These are phyloP conservation scores for Ricinus communis DNA, from an alignment of 345 rosid species.

Conservation along the genomic window DNA sequence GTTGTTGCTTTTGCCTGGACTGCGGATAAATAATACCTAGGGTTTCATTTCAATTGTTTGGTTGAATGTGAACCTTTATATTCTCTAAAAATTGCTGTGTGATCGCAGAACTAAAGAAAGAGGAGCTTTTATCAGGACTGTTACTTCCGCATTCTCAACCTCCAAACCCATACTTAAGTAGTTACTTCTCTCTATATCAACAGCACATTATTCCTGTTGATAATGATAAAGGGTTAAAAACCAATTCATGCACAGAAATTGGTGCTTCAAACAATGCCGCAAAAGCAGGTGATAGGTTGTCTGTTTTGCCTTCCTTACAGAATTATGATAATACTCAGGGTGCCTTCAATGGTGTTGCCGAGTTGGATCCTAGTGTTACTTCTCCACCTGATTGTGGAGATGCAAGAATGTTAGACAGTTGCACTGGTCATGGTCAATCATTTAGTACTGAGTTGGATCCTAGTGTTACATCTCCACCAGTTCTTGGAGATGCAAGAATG, in stretches of 20 bases:
- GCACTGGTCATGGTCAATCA: constrained; percentile 35
- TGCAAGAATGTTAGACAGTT: constrained; percentile 29
- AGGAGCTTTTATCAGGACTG: constrained; percentile 68
- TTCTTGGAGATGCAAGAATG: constrained; percentile 34
- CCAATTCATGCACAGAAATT: constrained; percentile 21
- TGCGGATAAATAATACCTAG: too few relatives aligned
- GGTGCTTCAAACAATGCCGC: constrained; percentile 25
- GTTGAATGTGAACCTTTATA: not conserved
- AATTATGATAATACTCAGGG: constrained; percentile 25
- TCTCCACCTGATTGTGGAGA: constrained; percentile 48
- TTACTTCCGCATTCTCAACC: constrained; percentile 45
- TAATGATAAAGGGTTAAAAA: constrained; percentile 25
- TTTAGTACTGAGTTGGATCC: constrained; percentile 30
- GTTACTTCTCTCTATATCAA: constrained; percentile 35
- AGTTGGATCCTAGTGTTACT: constrained; percentile 34
- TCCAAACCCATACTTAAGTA: constrained; percentile 37
- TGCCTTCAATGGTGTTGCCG: constrained; percentile 30
- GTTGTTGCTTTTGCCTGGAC: too few relatives aligned
- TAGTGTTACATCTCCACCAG: constrained; percentile 42
- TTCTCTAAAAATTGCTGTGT: not conserved
- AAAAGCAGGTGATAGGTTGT: constrained; percentile 33
- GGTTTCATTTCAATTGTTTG: too few relatives aligned
- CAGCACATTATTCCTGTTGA: constrained; percentile 34
- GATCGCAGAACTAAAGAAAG: constrained; percentile 61
- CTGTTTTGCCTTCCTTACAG: constrained; percentile 27